Conservation (phyloP, 352 stramenopile genomes). For the Globisporangium nagaii region DNA sequence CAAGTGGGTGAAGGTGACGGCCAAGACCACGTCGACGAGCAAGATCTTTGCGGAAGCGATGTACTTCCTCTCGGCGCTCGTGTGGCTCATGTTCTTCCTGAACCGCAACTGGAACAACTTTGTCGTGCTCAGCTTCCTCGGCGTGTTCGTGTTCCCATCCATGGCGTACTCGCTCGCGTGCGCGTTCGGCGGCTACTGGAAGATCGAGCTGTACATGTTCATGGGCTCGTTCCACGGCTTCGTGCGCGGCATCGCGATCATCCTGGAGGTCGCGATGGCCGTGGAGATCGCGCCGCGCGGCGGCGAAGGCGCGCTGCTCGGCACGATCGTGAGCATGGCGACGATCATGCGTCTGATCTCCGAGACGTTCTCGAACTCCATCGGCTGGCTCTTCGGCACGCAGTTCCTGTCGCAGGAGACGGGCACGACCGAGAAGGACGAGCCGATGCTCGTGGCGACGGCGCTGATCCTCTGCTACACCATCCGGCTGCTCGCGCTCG, state of each 20-base stretch:
- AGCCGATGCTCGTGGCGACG: slow-evolving; percentile 22
- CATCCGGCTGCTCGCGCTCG: slow-evolving; percentile 19
- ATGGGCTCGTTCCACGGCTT: slow-evolving; percentile 32
- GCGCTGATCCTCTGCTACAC: slow-evolving; percentile 20
- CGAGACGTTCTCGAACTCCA: slow-evolving; percentile 16
- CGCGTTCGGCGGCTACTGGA: slow-evolving; percentile 19
- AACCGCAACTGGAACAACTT: slow-evolving; percentile 36
- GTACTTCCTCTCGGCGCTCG: slow-evolving; percentile 18
- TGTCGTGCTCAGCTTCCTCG: slow-evolving; percentile 16
- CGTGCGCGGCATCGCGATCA: slow-evolving; percentile 22
- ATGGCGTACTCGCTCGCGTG: slow-evolving; percentile 21
- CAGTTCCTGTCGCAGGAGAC: slow-evolving; percentile 11
- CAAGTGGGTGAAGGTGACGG: slow-evolving; percentile 33
- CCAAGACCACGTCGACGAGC: slow-evolving; percentile 19
- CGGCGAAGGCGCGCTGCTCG: slow-evolving; percentile 33
- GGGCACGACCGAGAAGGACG: slow-evolving; percentile 15
- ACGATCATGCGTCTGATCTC: slow-evolving; percentile 31
- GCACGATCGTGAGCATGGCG: slow-evolving; percentile 34
- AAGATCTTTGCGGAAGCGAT: slow-evolving; percentile 27
- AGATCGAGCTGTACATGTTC: slow-evolving; percentile 26
- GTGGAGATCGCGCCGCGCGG: slow-evolving; percentile 39
- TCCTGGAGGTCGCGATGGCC: slow-evolving; percentile 30
- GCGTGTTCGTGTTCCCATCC: slow-evolving; percentile 19
- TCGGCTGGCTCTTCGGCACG: slow-evolving; percentile 14
- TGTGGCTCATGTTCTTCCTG: slow-evolving; percentile 25